Evolutionary conservation across 2,329 filamentous ascomycete genomes (phyloP), one percentile per base, ranked within the genome.

Genomic region (Sphaerostilbella broomeana): DNA sequence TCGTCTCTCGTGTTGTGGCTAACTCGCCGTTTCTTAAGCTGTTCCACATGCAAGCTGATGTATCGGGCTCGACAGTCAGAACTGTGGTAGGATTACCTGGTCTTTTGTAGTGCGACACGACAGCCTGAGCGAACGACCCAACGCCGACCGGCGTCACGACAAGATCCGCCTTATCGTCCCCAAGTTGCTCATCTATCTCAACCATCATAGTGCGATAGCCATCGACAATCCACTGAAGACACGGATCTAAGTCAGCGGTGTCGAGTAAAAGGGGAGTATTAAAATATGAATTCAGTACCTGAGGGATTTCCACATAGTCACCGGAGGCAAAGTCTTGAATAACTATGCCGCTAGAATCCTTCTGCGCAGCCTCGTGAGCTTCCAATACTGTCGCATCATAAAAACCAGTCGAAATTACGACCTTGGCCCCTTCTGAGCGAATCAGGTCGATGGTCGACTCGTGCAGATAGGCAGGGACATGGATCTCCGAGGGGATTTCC

Each of bases 191-290:
- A 35, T 87, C 81, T 0, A 77, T 65, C 53, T 92, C 86, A 3
- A 61, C 56, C 45, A 89, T 64, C 72, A 89, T 81, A 0, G 84
- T 87, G 4, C 68, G 69, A 51, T 90, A 92, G 0, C 86, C 86
- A 44, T 90, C 78, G 0, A 87, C 81, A 16, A 89, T 82, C 78
- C 81, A 88, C 58, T 75, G 32, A 19, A n/a, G 9, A 12, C 4
- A 20, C 1, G 8, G n/a, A n/a, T n/a, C n/a, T n/a, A n/a, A n/a
- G n/a, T n/a, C n/a, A n/a, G n/a, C n/a, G n/a, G n/a, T n/a, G n/a
- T n/a, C n/a, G n/a, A n/a, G n/a, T n/a, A n/a, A n/a, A n/a, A n/a
- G n/a, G n/a, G n/a, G n/a, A n/a, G n/a, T n/a, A n/a, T n/a, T n/a
- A n/a, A n/a, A n/a, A n/a, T n/a, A n/a, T n/a, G n/a, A n/a, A n/a